Conservation (phyloP, 345 rosid genomes). For the Sonneratia caseolaris region DNA sequence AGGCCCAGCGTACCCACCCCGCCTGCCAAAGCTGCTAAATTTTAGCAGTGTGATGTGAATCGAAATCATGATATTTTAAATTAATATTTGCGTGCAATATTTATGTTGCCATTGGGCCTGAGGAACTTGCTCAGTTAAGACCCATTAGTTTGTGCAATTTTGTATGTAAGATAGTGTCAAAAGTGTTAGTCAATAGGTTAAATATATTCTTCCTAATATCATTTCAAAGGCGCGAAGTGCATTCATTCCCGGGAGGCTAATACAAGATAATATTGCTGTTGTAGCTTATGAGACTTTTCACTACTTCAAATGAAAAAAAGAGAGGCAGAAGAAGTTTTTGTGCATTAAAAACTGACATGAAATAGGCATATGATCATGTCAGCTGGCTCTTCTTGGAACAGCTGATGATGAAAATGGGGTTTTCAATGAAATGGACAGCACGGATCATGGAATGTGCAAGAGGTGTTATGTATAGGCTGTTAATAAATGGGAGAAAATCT, state of each 20-base stretch:
- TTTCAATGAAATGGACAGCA: not conserved
- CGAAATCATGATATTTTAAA: too few relatives aligned
- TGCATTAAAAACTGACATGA: not conserved
- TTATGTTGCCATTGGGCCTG: not conserved
- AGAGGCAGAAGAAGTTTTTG: not conserved
- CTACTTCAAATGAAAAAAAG: not conserved
- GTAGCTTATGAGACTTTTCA: slow-evolving; percentile 1
- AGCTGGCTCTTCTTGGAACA: not conserved
- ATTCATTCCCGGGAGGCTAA: not conserved
- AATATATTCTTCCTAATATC: not conserved
- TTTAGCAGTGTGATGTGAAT: too few relatives aligned
- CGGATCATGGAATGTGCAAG: not conserved
- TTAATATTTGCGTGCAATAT: too few relatives aligned
- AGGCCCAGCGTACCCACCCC: too few relatives aligned
- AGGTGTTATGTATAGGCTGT: not conserved
- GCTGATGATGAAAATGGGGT: not conserved
- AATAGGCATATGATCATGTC: too few relatives aligned
- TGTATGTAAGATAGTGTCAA: not conserved
- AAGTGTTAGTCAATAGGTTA: not conserved
- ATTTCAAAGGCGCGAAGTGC: not conserved
- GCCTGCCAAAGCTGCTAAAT: too few relatives aligned
- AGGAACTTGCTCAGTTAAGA: not conserved
- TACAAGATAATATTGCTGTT: not conserved
- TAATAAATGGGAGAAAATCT: not conserved
- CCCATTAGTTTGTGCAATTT: not conserved